Percentiles rank a stretch among this genome's conserved stretches.
phyloP scores from a whole-genome alignment of 2,329 filamentous ascomycete species.

The Xylariaceae sp. region DNA sequence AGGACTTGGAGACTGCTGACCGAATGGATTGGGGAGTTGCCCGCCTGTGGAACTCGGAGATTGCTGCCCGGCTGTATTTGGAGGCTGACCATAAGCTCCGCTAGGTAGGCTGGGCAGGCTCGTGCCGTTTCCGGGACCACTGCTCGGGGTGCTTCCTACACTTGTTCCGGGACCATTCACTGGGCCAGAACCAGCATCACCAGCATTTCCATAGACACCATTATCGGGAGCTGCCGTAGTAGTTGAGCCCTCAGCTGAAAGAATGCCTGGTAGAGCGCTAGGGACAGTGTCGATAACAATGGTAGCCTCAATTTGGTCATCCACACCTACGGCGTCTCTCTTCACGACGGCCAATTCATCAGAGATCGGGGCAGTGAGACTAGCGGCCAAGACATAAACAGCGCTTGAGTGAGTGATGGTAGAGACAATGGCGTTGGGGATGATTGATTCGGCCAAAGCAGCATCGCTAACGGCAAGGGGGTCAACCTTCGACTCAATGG shows the following conservation, averaged over 20 bases:
- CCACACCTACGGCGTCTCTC: neutral
- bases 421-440: neutral
- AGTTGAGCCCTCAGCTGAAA: conserved; percentile 6
- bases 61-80: conserved; percentile 12
- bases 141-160: neutral
- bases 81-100: conserved; percentile 19
- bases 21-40: conserved; percentile 5
- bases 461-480: neutral
- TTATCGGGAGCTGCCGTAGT: neutral
- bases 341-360: conserved; percentile 8
- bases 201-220: conserved; percentile 15
- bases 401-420: conserved; percentile 9
- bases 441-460: neutral
- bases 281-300: conserved; percentile 13
- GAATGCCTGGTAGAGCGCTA: conserved; percentile 8
- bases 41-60: conserved; percentile 4
- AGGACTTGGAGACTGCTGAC: conserved; percentile 7
- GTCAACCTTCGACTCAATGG: neutral
- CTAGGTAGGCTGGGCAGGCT: conserved; percentile 11
- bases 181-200: conserved; percentile 1
- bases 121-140: neutral
- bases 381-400: conserved; percentile 7
- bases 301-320: conserved; percentile 11
- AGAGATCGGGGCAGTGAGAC: neutral
- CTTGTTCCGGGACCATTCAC: neutral